phyloP scores from a whole-genome alignment of 1,139 yeast species.

The Hanseniaspora uvarum region DNA sequence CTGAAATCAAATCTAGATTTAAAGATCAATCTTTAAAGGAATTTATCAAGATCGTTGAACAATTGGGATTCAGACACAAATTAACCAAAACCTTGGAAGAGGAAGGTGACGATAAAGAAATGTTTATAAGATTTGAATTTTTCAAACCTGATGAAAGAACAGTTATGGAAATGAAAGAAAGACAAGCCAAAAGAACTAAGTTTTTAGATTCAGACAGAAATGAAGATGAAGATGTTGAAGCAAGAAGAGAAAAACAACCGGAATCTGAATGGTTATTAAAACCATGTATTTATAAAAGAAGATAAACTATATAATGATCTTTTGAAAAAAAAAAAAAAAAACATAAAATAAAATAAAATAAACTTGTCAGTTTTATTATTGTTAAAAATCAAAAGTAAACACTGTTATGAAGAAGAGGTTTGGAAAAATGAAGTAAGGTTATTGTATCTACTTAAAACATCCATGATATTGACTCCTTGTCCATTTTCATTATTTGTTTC shows the following conservation, averaged over 20 bases:
- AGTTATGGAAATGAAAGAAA: constrained; percentile 53
- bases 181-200: constrained; percentile 53
- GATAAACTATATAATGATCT: constrained; percentile 42
- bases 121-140: constrained; percentile 91
- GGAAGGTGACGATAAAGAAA: constrained; percentile 69
- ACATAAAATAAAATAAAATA: too few species aligned
- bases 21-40: constrained; percentile 56
- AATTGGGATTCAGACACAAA: constrained; percentile 77
- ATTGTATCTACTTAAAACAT: constrained; percentile 4
- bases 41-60: constrained; percentile 66
- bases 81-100: constrained; percentile 37
- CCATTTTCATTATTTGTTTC: constrained; percentile 2
- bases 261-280: constrained; percentile 85
- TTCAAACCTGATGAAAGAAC: constrained; percentile 74
- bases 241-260: constrained; percentile 46
- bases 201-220: constrained; percentile 56
- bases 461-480: constrained; percentile 13
- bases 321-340: too few species aligned
- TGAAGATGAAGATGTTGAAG: constrained; percentile 40
- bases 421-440: constrained; percentile 15
- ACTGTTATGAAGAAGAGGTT: not conserved
- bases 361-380: not conserved
- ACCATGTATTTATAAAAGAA: constrained; percentile 90
- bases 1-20: constrained; percentile 90
- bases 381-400: too few species aligned